phyloP scores from a whole-genome alignment of 129 eudicot species.

The Dittrichia graveolens region DNA sequence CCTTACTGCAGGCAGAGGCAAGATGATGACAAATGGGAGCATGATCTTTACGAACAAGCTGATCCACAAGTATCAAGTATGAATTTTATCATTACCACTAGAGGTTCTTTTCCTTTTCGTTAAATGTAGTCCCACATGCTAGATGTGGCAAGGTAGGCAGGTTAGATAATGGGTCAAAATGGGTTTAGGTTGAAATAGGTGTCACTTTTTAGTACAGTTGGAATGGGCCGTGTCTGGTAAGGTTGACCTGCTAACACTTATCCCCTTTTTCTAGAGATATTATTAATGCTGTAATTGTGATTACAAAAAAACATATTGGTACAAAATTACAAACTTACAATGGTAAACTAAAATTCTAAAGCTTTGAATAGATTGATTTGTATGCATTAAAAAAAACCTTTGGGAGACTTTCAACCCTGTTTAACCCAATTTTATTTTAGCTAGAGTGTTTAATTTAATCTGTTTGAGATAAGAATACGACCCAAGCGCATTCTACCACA shows the following conservation, averaged over 20 bases:
- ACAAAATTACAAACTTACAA: neutral
- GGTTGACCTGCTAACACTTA: neutral
- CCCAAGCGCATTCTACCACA: neutral
- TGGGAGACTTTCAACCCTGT: neutral
- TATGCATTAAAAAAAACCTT: neutral
- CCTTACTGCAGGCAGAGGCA: constrained; percentile 75
- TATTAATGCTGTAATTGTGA: neutral
- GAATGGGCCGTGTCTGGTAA: neutral
- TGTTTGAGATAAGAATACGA: neutral
- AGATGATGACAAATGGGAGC: constrained; percentile 93
- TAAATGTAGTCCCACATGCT: neutral
- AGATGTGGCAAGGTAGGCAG: neutral
- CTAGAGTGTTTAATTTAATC: neutral
- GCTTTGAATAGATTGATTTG: neutral
- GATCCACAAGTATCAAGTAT: constrained; percentile 76
- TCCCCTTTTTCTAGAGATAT: neutral
- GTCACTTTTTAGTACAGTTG: neutral
- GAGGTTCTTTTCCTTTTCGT: neutral
- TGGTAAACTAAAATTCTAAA: neutral
- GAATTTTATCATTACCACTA: constrained; percentile 21
- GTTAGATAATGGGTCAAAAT: neutral
- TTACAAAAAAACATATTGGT: neutral
- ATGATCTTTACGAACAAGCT: constrained; percentile 66
- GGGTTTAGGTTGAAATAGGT: neutral
- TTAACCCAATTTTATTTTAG: neutral